Percentiles rank a stretch among this genome's conserved stretches.
Conservation (phyloP, 1,284 basidiomycete species). For the Stygiomarasmius scandens region DNA sequence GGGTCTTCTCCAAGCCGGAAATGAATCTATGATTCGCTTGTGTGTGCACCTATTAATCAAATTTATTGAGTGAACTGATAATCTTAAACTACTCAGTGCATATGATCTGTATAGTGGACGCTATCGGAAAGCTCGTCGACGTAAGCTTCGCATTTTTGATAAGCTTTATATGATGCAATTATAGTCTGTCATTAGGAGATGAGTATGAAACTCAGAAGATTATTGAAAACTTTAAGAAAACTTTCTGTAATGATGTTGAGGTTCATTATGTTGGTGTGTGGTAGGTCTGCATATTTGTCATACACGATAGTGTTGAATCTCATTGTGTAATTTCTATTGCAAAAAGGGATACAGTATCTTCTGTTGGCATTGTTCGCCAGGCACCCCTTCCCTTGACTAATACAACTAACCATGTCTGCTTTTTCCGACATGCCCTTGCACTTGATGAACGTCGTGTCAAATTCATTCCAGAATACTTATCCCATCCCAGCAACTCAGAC, state of each 20-base stretch:
- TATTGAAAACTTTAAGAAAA: conserved; percentile 34
- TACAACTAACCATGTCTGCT: conserved; percentile 15
- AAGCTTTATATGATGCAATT: too few relatives aligned
- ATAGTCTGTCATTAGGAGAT: too few relatives aligned
- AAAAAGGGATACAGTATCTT: conserved; percentile 47
- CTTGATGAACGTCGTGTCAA: conserved; percentile 23
- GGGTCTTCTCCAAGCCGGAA: conserved; percentile 34
- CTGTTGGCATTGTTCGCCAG: conserved; percentile 18
- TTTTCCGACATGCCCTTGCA: conserved; percentile 25
- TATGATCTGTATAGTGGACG: conserved; percentile 29
- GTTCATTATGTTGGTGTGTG: conserved; percentile 46
- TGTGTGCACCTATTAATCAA: conserved; percentile 16
- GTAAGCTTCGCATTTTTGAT: not conserved
- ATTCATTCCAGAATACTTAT: conserved; percentile 20
- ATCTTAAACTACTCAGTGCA: conserved; percentile 29
- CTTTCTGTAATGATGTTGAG: conserved; percentile 32
- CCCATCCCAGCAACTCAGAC: too few relatives aligned
- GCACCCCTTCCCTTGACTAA: conserved; percentile 5
- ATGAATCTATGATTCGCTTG: conserved; percentile 39
- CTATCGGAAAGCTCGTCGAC: not conserved
- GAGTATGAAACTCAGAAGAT: not conserved
- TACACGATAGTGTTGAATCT: not conserved
- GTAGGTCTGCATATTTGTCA: conserved; percentile 25
- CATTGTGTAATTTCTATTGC: too few relatives aligned
- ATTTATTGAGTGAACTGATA: not conserved